Evolutionary conservation across 176 grass and related monocot genomes (phyloP).

Genomic region (Triticum monococcum): DNA sequence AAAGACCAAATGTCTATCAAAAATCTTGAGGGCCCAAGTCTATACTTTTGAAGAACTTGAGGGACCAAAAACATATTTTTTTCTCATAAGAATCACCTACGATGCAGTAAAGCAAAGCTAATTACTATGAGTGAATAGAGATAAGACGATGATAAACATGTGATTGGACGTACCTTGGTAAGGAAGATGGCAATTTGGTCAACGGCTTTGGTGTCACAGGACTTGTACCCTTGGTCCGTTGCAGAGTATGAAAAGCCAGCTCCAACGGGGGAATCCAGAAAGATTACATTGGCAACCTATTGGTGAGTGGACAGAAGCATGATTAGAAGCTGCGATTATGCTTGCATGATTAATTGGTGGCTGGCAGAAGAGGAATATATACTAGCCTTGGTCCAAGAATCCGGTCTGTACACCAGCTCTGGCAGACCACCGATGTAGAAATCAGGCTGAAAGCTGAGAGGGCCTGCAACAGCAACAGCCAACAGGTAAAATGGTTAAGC

Average conservation of each 20-base stretch:
- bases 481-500: neutral
- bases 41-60: no score
- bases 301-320: neutral
- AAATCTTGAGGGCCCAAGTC: no score
- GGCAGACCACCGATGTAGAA: neutral
- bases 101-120: neutral
- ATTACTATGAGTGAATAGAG: neutral
- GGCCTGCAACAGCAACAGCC: neutral
- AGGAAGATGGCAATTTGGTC: neutral
- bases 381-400: slow-evolving; percentile 3
- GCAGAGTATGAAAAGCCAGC: neutral
- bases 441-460: neutral
- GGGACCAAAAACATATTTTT: no score
- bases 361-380: neutral
- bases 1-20: no score
- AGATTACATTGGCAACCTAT: neutral
- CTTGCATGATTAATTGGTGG: neutral
- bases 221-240: neutral
- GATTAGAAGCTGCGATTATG: neutral
- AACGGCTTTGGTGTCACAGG: neutral
- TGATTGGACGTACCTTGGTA: neutral
- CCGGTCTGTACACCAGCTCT: neutral
- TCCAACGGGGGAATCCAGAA: neutral
- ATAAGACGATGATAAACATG: neutral
- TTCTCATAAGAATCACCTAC: no score